phyloP scores from a whole-genome alignment of 2,329 filamentous ascomycete genomes.

The Fusarium subtropicale region DNA sequence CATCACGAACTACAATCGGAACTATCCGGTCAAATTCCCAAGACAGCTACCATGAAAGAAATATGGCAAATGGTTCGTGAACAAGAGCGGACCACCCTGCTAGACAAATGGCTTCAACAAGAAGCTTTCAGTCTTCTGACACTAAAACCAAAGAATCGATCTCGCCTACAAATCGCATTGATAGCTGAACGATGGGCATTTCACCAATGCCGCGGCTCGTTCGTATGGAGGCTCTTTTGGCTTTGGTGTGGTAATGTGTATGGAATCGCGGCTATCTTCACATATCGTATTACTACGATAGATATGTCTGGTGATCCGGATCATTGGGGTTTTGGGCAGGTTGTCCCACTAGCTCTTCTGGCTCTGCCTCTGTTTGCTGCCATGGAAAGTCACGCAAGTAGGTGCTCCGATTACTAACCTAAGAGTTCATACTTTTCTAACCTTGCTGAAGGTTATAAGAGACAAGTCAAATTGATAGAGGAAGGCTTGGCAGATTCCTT shows the following conservation, averaged over 20 bases:
- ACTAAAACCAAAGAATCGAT: rapidly evolving
- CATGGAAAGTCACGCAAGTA: background rate
- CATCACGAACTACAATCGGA: too few relatives aligned
- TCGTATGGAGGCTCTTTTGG: background rate
- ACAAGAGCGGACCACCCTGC: too few relatives aligned
- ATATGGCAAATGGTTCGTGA: too few relatives aligned
- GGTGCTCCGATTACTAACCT: rapidly evolving
- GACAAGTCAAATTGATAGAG: background rate
- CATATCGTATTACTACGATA: rapidly evolving
- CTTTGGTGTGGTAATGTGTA: background rate
- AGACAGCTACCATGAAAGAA: too few relatives aligned
- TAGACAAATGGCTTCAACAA: background rate
- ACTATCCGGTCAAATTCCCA: too few relatives aligned
- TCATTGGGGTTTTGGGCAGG: background rate
- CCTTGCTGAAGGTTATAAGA: background rate
- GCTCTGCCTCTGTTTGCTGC: background rate
- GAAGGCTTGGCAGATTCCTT: rapidly evolving
- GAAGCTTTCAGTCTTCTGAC: background rate
- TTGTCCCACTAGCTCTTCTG: background rate
- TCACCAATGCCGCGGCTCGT: background rate
- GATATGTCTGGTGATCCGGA: background rate
- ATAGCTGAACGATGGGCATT: background rate
- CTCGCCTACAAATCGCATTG: rapidly evolving
- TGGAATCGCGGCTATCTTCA: background rate
- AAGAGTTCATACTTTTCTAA: background rate